Conservation (phyloP, 768 basidiomycete species). For the Termitomyces sp. region DNA sequence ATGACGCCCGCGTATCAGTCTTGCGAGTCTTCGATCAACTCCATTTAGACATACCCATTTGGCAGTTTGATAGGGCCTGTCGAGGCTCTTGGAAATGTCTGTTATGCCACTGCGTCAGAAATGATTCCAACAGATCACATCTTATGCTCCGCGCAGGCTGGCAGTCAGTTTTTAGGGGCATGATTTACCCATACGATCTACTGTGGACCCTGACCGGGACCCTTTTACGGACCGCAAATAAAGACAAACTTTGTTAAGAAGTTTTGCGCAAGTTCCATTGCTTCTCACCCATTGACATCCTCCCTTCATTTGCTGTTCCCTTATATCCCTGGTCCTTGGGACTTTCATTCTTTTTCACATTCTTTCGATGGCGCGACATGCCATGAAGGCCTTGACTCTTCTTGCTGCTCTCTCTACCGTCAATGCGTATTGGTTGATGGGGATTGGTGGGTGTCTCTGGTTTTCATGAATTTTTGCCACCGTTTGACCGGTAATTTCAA, state of each 20-base stretch:
- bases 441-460: constrained; percentile 23
- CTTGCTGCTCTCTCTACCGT: constrained; percentile 25
- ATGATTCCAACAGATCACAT: background rate
- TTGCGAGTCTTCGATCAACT: background rate
- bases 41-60: constrained; percentile 1
- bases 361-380: constrained; percentile 16
- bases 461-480: background rate
- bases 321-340: constrained; percentile 16
- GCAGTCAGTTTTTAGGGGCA: constrained; percentile 8
- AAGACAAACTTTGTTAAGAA: constrained; percentile 12
- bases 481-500: background rate
- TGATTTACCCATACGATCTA: background rate
- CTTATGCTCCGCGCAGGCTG: background rate
- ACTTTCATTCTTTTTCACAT: constrained; percentile 21
- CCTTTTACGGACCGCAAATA: constrained; percentile 8
- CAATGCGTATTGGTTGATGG: constrained; percentile 44
- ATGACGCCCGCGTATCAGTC: background rate
- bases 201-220: background rate
- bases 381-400: constrained; percentile 25
- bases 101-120: background rate
- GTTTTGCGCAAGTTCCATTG: background rate
- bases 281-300: constrained; percentile 10
- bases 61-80: background rate
- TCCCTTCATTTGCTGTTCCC: constrained; percentile 15
- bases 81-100: background rate